A percentile compares a stretch with the other conserved stretches of the same genome.
These are phyloP conservation scores for Huntiella moniliformis DNA, from an alignment of 2,329 filamentous ascomycete species.

Conservation along the genomic window DNA sequence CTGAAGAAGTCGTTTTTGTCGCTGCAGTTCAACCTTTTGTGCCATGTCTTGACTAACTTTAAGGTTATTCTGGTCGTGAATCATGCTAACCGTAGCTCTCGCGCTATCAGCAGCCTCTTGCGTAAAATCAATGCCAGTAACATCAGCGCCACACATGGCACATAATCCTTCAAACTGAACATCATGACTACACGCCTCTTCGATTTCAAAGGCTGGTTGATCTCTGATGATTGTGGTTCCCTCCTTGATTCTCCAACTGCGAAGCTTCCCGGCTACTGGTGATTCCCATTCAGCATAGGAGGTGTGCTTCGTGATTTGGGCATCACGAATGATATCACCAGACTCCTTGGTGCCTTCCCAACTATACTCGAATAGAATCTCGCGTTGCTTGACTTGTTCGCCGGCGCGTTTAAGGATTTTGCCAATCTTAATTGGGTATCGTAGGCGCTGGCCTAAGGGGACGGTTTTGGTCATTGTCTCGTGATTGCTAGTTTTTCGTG, in stretches of 20 bases:
- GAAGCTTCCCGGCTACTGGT: conserved; percentile 61
- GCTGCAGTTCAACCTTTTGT: conserved; percentile 62
- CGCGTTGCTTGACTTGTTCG: conserved; percentile 56
- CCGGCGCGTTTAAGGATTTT: conserved; percentile 60
- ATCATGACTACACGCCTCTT: conserved; percentile 81
- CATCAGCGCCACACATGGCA: conserved; percentile 83
- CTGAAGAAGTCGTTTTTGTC: conserved; percentile 63
- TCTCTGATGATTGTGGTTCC: conserved; percentile 45
- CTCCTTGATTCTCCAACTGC: conserved; percentile 54
- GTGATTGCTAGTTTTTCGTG: not conserved
- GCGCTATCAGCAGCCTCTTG: conserved; percentile 60
- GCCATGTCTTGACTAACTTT: conserved; percentile 74
- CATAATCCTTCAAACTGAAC: conserved; percentile 84
- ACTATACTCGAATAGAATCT: conserved; percentile 68
- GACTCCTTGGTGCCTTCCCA: conserved; percentile 66
- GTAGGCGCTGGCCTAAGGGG: conserved; percentile 43
- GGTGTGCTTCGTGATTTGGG: conserved; percentile 48
- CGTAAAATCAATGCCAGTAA: conserved; percentile 79
- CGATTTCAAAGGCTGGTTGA: conserved; percentile 49
- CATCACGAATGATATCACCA: conserved; percentile 41
- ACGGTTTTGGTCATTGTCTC: conserved; percentile 27
- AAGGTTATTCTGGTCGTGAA: conserved; percentile 74
- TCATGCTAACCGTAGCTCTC: conserved; percentile 85
- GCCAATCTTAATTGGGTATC: conserved; percentile 86
- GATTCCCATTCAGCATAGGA: conserved; percentile 63